These are phyloP conservation scores for Cryphonectria carpinicola DNA, from an alignment of 2,329 filamentous ascomycete species.

Conservation along the genomic window DNA sequence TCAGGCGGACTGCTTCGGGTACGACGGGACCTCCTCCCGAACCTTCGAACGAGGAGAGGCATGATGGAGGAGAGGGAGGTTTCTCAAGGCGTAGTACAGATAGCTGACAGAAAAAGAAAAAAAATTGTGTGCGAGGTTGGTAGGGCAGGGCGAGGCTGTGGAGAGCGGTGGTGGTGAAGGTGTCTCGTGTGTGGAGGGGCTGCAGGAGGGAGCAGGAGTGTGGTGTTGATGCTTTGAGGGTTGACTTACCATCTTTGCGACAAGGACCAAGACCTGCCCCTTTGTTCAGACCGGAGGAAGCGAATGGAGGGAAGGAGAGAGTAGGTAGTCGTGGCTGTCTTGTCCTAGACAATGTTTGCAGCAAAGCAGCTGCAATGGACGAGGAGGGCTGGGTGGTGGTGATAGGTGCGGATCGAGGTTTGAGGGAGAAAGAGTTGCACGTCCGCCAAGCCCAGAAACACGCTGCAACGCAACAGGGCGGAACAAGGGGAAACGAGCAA, in stretches of 20 bases:
- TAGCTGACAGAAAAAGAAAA: conserved; percentile 20
- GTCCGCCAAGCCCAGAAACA: conserved; percentile 8
- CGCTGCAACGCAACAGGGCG: conserved; percentile 16
- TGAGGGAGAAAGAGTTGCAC: conserved; percentile 6
- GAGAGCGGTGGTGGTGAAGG: neutral
- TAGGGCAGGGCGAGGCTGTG: conserved; percentile 9
- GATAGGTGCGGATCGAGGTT: neutral
- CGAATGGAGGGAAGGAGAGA: conserved; percentile 13
- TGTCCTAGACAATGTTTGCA: conserved; percentile 17
- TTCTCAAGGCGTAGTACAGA: neutral
- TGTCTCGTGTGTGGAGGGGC: conserved; percentile 13
- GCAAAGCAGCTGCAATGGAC: conserved; percentile 20
- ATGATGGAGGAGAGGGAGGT: conserved; percentile 9
- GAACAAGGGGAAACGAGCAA: neutral
- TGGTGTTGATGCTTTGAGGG: conserved; percentile 13
- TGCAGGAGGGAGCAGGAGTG: conserved; percentile 6
- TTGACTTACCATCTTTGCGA: conserved; percentile 25
- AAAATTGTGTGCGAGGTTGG: conserved; percentile 7
- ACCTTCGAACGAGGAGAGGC: conserved; percentile 18
- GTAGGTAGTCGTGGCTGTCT: neutral
- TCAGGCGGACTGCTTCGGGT: conserved; percentile 26
- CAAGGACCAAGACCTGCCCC: conserved; percentile 14
- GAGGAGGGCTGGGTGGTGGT: conserved; percentile 13
- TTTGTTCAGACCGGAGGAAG: neutral
- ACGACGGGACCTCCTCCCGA: conserved; percentile 25